A percentile compares a stretch with the other conserved stretches of the same genome.
These are phyloP conservation scores for Extremus antarcticus DNA, from an alignment of 495 filamentous ascomycete genomes.

Conservation along the genomic window DNA sequence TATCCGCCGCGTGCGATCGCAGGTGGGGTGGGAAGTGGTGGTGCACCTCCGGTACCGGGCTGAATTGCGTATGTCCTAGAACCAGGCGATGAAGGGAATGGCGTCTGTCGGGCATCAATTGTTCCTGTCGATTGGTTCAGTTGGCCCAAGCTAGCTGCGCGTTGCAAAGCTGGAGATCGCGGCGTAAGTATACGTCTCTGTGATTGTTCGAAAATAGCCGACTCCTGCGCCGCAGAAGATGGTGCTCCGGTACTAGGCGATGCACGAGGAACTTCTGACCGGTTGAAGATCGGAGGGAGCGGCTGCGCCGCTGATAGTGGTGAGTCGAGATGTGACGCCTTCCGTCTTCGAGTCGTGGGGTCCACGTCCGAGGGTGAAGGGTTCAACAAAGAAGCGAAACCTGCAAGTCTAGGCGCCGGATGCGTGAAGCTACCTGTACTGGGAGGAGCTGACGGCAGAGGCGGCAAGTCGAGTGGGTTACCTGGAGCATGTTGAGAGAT, in stretches of 20 bases:
- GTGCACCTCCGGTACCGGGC: conserved; percentile 20
- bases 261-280: neutral
- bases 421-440: neutral
- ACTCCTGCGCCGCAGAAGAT: neutral
- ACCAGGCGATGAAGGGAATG: conserved; percentile 22
- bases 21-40: conserved; percentile 25
- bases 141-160: conserved; percentile 24
- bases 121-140: conserved; percentile 23
- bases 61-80: conserved; percentile 20
- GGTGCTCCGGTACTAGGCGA: neutral
- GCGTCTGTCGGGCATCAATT: conserved; percentile 26
- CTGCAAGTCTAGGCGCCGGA: conserved; percentile 10
- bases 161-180: conserved; percentile 26
- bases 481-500: neutral
- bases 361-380: conserved; percentile 10
- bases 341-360: conserved; percentile 10
- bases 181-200: conserved; percentile 26
- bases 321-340: conserved; percentile 20
- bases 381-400: conserved; percentile 22
- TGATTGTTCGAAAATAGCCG: neutral
- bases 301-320: neutral
- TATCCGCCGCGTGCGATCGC: conserved; percentile 16
- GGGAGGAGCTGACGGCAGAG: conserved; percentile 4
- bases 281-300: conserved; percentile 4
- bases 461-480: conserved; percentile 11